phyloP scores from a whole-genome alignment of 2,329 filamentous ascomycete genomes.

The Neodidymelliopsis sp. region DNA sequence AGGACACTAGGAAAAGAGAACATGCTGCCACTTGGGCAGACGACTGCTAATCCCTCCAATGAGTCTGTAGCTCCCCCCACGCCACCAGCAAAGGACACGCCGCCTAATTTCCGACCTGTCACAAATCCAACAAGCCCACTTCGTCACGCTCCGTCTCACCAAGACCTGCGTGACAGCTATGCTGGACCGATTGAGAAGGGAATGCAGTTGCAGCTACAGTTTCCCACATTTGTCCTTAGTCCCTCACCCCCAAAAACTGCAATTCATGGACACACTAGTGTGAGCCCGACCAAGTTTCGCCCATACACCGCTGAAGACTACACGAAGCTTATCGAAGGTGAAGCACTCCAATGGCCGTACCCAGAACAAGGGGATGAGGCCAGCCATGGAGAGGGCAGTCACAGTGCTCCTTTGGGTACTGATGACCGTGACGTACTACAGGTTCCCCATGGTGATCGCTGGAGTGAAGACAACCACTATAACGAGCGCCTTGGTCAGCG shows the following conservation, averaged over 20 bases:
- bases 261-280: constrained; percentile 17
- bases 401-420: constrained; percentile 19
- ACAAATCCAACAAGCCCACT: constrained; percentile 25
- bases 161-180: constrained; percentile 27
- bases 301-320: constrained; percentile 39
- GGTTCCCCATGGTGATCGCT: constrained; percentile 19
- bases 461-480: constrained; percentile 25
- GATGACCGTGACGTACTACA: constrained; percentile 7
- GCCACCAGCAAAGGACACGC: constrained; percentile 55
- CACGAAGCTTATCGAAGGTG: constrained; percentile 33
- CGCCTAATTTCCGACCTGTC: constrained; percentile 33
- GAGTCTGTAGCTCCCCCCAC: constrained; percentile 46
- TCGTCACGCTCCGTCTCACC: constrained; percentile 22
- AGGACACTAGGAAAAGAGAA: constrained; percentile 19
- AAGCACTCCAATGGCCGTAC: constrained; percentile 29
- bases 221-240: constrained; percentile 27
- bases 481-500: constrained; percentile 8
- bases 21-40: constrained; percentile 12
- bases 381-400: constrained; percentile 9
- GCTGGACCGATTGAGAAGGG: constrained; percentile 14
- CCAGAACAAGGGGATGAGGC: constrained; percentile 15
- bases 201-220: constrained; percentile 17
- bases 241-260: constrained; percentile 18
- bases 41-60: constrained; percentile 6
- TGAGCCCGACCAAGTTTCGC: constrained; percentile 35